Evolutionary conservation across 1,139 yeast genomes (phyloP).

Genomic region (Candida sp.): DNA sequence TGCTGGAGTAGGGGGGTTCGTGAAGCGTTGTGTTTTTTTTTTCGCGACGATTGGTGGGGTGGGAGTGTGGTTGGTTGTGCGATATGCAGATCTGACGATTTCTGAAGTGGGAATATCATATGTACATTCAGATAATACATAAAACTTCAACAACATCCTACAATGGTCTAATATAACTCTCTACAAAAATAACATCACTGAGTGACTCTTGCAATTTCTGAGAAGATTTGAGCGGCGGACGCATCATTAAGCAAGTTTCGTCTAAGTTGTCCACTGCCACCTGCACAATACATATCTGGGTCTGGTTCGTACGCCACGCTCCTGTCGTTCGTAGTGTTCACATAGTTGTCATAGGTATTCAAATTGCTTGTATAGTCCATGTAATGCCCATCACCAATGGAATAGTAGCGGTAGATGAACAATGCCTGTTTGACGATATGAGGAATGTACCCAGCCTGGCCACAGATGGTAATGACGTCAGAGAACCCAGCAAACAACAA

Average conservation of each 20-base stretch:
- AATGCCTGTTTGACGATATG: conserved; percentile 26
- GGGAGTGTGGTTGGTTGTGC: no score
- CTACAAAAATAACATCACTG: background rate
- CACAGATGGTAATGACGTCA: conserved; percentile 21
- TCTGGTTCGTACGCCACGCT: conserved; percentile 5
- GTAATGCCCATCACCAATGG: conserved; percentile 14
- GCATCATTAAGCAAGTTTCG: conserved; percentile 26
- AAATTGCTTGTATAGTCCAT: conserved; percentile 12
- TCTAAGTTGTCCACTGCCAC: conserved; percentile 13
- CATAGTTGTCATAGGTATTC: conserved; percentile 7
- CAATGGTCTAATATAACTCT: no score
- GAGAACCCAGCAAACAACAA: conserved; percentile 28
- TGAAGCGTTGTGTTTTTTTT: background rate
- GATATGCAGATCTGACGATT: no score
- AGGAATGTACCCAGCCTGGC: conserved; percentile 12
- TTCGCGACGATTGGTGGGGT: background rate
- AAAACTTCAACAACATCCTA: no score
- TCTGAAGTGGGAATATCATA: no score
- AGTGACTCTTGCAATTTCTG: conserved; percentile 14
- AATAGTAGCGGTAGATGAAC: conserved; percentile 22
- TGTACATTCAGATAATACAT: no score
- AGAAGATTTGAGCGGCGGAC: conserved; percentile 29
- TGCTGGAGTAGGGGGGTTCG: no score
- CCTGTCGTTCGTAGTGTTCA: conserved; percentile 8
- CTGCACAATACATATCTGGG: conserved; percentile 18